A percentile compares a stretch with the other conserved stretches of the same genome.
Evolutionary conservation across 2,329 filamentous ascomycete species (phyloP).

Genomic region (Sphaerulina populicola): DNA sequence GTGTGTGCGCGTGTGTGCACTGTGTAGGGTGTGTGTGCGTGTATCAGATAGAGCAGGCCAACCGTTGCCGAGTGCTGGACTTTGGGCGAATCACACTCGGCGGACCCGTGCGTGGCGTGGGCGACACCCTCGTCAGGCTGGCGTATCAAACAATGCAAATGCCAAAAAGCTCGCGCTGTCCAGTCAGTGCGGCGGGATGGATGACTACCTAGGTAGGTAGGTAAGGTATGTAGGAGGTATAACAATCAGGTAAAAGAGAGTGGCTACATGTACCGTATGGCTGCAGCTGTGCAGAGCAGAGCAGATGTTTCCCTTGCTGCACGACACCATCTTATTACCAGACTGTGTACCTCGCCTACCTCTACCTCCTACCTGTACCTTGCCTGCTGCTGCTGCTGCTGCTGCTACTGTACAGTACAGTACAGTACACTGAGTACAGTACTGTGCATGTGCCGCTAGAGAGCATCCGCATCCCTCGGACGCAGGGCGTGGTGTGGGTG

Average conservation of each 20-base stretch:
- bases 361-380: no score
- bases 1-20: conserved; percentile 1
- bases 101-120: neutral
- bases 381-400: no score
- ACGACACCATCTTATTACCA: no score
- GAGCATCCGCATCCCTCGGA: neutral
- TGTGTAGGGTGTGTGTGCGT: no score
- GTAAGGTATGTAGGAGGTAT: no score
- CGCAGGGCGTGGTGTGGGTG: neutral
- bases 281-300: no score
- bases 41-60: conserved; percentile 4
- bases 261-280: no score
- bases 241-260: no score
- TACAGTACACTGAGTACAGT: neutral
- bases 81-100: conserved; percentile 6
- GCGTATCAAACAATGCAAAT: neutral
- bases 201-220: no score
- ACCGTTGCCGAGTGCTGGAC: conserved; percentile 6
- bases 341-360: no score
- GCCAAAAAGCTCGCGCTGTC: neutral
- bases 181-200: neutral
- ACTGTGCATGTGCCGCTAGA: neutral
- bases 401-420: no score
- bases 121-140: conserved; percentile 1
- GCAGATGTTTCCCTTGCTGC: no score